These are phyloP conservation scores for Psilocybe tampanensis DNA, from an alignment of 768 basidiomycete genomes.

Conservation along the genomic window DNA sequence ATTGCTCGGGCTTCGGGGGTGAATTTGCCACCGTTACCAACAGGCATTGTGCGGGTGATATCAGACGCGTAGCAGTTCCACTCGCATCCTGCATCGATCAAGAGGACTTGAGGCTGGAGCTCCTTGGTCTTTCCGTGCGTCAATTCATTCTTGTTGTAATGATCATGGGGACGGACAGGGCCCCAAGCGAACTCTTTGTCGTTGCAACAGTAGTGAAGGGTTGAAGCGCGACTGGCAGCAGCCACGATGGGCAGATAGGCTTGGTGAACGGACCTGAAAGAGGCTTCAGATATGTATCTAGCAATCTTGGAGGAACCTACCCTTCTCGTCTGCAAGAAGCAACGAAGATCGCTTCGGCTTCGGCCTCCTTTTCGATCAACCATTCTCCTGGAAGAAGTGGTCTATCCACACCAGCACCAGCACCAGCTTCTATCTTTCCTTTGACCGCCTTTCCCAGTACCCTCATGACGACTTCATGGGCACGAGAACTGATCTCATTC, in stretches of 20 bases:
- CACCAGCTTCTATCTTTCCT: slow-evolving; percentile 48
- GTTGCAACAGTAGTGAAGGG: slow-evolving; percentile 94
- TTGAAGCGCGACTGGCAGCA: slow-evolving; percentile 82
- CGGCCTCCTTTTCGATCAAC: slow-evolving; percentile 89
- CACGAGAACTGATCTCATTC: slow-evolving; percentile 83
- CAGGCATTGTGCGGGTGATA: slow-evolving; percentile 82
- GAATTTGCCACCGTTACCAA: slow-evolving; percentile 94
- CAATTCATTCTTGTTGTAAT: slow-evolving; percentile 52
- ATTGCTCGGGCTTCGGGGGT: slow-evolving; percentile 79
- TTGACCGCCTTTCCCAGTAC: slow-evolving; percentile 79
- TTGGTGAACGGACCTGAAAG: slow-evolving; percentile 72
- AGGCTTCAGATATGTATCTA: slow-evolving; percentile 3
- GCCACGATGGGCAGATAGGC: slow-evolving; percentile 95
- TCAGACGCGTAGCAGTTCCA: slow-evolving; percentile 57
- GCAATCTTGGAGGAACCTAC: slow-evolving; percentile 40
- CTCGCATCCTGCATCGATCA: slow-evolving; percentile 96
- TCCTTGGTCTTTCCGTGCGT: slow-evolving; percentile 41
- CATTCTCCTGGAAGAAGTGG: slow-evolving; percentile 77
- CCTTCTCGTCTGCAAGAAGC: slow-evolving; percentile 88
- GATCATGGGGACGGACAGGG: slow-evolving; percentile 59
- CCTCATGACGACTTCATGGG: slow-evolving; percentile 92
- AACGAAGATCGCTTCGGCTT: slow-evolving; percentile 93
- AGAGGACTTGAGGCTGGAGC: slow-evolving; percentile 69
- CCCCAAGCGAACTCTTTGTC: slow-evolving; percentile 88
- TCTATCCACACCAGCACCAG: slow-evolving; percentile 45